These are phyloP conservation scores for Trametes versicolor DNA, from an alignment of 1,284 basidiomycete species.

Conservation along the genomic window DNA sequence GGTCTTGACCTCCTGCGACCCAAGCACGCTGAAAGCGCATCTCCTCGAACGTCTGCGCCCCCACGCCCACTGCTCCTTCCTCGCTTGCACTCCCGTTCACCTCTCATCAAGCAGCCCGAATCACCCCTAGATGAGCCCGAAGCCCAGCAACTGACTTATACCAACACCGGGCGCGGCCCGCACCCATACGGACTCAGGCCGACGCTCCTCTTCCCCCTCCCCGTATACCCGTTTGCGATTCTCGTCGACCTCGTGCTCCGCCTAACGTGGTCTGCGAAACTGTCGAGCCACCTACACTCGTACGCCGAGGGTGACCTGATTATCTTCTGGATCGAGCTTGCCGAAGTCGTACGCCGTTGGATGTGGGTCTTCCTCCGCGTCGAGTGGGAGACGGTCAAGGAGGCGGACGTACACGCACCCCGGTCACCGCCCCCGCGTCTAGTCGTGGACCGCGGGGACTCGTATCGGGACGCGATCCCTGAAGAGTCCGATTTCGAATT, in stretches of 20 bases:
- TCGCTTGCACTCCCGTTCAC: constrained; percentile 51
- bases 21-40: constrained; percentile 34
- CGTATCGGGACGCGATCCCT: constrained; percentile 27
- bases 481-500: constrained; percentile 43
- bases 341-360: constrained; percentile 92
- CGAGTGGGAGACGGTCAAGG: constrained; percentile 92
- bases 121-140: constrained; percentile 37
- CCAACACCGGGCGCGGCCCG: constrained; percentile 40
- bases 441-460: constrained; percentile 25
- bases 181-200: constrained; percentile 79
- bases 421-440: constrained; percentile 28
- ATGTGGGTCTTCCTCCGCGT: constrained; percentile 97
- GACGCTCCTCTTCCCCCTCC: constrained; percentile 79
- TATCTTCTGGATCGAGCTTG: constrained; percentile 91
- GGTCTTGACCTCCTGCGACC: constrained; percentile 82
- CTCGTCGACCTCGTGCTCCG: constrained; percentile 90
- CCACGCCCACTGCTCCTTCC: constrained; percentile 56
- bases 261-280: constrained; percentile 94
- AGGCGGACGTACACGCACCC: constrained; percentile 33
- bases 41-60: constrained; percentile 41
- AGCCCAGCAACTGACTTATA: constrained; percentile 33
- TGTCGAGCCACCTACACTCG: constrained; percentile 89
- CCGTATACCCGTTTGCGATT: constrained; percentile 89
- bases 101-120: constrained; percentile 31
- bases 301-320: constrained; percentile 84